Base-by-base conservation (phyloP, 2,329 filamentous ascomycete species). In the Pseudocercospora musae region DNA sequence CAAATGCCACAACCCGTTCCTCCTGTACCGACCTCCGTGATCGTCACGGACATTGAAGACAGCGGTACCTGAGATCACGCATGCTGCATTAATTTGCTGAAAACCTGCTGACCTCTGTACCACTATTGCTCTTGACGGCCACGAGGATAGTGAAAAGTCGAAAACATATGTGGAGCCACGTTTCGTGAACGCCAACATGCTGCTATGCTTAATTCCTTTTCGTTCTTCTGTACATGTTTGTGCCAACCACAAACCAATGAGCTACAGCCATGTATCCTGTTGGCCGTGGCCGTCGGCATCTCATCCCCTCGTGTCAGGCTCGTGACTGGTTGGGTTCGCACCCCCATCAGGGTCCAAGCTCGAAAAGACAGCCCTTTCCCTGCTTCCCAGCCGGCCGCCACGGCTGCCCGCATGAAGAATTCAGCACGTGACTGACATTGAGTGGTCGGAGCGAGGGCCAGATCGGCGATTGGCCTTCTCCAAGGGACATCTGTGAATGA, bases 391-490 rank as follows among this genome's bases (percentile, higher is more conserved):
- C 44, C 44, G 44, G 27, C 49, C 21, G 48, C 49, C 20, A 29
- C 60, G 60, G 60, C 27, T 42, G 46, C 56, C 56, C 58, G 60
- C 60, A 62, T 54, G 48, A 56, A 20, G n/a, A 25, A 54, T 29
- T 23, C 13, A 21, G 46, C 48, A 55, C 60, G 60, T 62, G 60
- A 62, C 29, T 40, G 37, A 18, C 7, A 50, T 50, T 10, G 21
- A 29, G 46, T 20, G 48, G 25, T 25, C 20, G 25, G 25, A 53
- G n/a, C 8, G 23, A 40, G 18, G 10, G 33, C 23, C 4, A 20
- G 25, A 62, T 62, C 60, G 60, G 56, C 60, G 56, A 59, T 59
- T 50, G 46, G 46, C 13, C 20, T 27, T n/a, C 15, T 52, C 13
- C 50, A 25, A 25, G 21, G 15, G 25, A 29, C 7, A 10, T 29